These are phyloP conservation scores for Hypericum perforatum DNA, from an alignment of 345 rosid genomes.

Conservation along the genomic window DNA sequence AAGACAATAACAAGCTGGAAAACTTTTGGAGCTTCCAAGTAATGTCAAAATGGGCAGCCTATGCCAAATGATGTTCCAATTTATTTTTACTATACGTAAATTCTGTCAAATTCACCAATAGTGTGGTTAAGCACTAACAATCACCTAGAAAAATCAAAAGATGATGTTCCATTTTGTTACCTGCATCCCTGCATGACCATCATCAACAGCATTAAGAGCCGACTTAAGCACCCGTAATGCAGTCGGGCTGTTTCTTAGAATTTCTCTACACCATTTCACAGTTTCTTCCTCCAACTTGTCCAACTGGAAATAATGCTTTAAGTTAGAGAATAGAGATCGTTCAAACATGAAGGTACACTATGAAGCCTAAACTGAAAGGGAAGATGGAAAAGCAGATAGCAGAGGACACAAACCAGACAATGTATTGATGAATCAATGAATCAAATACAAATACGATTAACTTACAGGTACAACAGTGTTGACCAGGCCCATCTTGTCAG, in stretches of 20 bases:
- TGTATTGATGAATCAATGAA: too few species aligned
- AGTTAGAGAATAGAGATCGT: not conserved
- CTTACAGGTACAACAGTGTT: constrained; percentile 79
- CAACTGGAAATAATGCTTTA: constrained; percentile 30
- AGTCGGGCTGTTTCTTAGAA: constrained; percentile 80
- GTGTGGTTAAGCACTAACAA: too few species aligned
- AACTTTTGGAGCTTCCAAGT: too few species aligned
- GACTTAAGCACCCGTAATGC: constrained; percentile 87
- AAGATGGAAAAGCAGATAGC: not conserved
- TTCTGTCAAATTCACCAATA: too few species aligned
- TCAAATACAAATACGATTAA: constrained; percentile 2
- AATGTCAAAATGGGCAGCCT: too few species aligned
- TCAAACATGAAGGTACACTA: too few species aligned
- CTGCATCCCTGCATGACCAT: constrained; percentile 93
- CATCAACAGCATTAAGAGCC: constrained; percentile 86
- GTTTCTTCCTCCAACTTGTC: constrained; percentile 79
- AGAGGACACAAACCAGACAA: not conserved
- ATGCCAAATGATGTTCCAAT: too few species aligned
- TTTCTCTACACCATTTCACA: constrained; percentile 83
- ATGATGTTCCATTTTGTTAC: constrained; percentile 15
- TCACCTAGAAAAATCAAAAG: too few species aligned
- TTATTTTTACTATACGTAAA: too few species aligned
- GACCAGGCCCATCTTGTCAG: constrained; percentile 92
- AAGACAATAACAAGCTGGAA: not conserved
- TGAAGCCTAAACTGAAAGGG: not conserved